Percentiles rank a stretch among this genome's conserved stretches.
Evolutionary conservation across 805 yeast species (phyloP).

Genomic region (Suhomyces vadensis): DNA sequence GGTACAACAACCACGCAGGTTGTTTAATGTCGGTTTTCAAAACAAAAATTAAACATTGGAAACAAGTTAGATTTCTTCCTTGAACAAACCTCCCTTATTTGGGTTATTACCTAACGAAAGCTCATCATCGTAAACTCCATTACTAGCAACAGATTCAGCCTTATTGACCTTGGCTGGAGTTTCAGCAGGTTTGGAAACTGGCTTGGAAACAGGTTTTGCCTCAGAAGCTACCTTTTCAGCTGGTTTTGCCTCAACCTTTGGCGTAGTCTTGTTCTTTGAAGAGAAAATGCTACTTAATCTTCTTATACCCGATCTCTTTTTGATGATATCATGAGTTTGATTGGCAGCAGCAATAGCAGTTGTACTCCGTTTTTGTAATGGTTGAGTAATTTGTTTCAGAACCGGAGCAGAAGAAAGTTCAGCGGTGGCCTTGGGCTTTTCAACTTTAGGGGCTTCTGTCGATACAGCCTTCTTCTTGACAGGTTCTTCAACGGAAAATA

Average conservation of each 20-base stretch:
- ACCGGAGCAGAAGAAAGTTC: slow-evolving; percentile 8
- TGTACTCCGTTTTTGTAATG: background rate
- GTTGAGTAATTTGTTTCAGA: background rate
- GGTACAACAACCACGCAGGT: no score
- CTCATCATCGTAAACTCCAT: slow-evolving; percentile 28
- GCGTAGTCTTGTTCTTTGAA: slow-evolving; percentile 6
- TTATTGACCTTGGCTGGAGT: background rate
- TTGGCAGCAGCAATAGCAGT: slow-evolving; percentile 8
- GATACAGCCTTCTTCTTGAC: slow-evolving; percentile 12
- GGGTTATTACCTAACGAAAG: slow-evolving; percentile 27
- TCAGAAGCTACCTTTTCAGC: slow-evolving; percentile 14
- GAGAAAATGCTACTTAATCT: slow-evolving; percentile 22
- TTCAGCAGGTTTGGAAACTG: slow-evolving; percentile 1
- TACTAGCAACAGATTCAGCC: slow-evolving; percentile 9
- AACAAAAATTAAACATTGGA: no score
- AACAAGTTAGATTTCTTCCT: slow-evolving; percentile 45
- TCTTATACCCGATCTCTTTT: slow-evolving; percentile 18
- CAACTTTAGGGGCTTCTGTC: slow-evolving; percentile 13
- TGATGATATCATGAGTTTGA: slow-evolving; percentile 5
- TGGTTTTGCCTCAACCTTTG: slow-evolving; percentile 6
- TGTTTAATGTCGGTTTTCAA: no score
- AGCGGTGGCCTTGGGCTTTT: background rate
- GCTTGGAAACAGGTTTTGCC: slow-evolving; percentile 5
- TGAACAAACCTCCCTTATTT: slow-evolving; percentile 40
- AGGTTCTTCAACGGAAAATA: slow-evolving; percentile 34